phyloP scores from a whole-genome alignment of 2,329 filamentous ascomycete genomes.

The Fusarium longipes region DNA sequence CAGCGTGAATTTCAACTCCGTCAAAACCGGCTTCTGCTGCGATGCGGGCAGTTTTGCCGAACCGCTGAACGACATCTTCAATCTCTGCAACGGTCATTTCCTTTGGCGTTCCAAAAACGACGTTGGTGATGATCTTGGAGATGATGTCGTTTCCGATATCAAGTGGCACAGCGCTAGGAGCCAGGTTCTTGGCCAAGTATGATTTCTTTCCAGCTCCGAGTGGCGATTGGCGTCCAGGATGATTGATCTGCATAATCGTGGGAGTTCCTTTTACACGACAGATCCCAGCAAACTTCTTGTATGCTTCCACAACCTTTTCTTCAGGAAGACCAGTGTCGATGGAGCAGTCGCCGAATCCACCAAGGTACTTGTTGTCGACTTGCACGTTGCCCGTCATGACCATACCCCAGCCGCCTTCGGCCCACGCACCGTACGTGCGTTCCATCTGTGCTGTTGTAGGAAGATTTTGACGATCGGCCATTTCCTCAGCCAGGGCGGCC shows the following conservation, averaged over 20 bases:
- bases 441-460: conserved; percentile 56
- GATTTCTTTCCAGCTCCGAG: conserved; percentile 52
- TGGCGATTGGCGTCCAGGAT: conserved; percentile 60
- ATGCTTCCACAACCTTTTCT: conserved; percentile 50
- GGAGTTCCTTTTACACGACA: conserved; percentile 51
- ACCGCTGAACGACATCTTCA: conserved; percentile 61
- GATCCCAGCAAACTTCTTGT: conserved; percentile 52
- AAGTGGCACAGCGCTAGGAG: conserved; percentile 58
- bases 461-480: conserved; percentile 55
- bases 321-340: conserved; percentile 43
- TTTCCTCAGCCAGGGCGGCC: conserved; percentile 62
- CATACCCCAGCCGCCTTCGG: conserved; percentile 64
- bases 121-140: conserved; percentile 44
- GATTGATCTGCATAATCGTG: conserved; percentile 59
- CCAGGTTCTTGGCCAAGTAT: conserved; percentile 54
- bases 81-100: conserved; percentile 68
- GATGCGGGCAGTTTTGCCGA: conserved; percentile 64
- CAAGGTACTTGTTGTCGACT: conserved; percentile 55
- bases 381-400: conserved; percentile 63
- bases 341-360: conserved; percentile 50
- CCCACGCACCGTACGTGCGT: conserved; percentile 64
- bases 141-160: conserved; percentile 55
- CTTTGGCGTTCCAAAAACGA: conserved; percentile 64
- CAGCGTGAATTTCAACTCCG: conserved; percentile 59
- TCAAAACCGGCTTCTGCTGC: conserved; percentile 59